Evolutionary conservation across 306 rosid species (phyloP).

Genomic region (Arachis hypogaea): DNA sequence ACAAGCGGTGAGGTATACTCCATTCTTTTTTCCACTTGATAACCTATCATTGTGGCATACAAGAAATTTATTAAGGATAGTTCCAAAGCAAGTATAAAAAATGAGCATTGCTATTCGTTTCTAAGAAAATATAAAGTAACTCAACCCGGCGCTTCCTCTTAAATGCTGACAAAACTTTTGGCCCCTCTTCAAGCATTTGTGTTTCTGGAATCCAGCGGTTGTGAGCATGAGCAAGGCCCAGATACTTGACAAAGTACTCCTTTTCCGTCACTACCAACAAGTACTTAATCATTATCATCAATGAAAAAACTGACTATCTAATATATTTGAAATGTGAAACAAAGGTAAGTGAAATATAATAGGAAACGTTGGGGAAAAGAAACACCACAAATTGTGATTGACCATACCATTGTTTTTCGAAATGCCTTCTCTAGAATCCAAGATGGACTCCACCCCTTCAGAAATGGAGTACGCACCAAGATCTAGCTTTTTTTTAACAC

Average conservation of each 20-base stretch:
- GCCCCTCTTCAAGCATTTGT: constrained; percentile 40
- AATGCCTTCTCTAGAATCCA: constrained; percentile 42
- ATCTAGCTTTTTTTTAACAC: constrained; percentile 42
- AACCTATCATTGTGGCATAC: constrained; percentile 29
- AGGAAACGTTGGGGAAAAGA: not conserved
- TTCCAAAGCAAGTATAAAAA: constrained; percentile 7
- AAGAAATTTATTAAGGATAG: constrained; percentile 1
- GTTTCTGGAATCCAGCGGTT: constrained; percentile 52
- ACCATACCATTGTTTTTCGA: constrained; percentile 36
- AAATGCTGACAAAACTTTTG: constrained; percentile 46
- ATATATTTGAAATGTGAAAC: constrained; percentile 21
- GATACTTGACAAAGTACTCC: constrained; percentile 50
- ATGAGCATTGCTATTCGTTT: not conserved
- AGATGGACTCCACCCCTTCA: constrained; percentile 42
- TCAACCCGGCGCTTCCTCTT: constrained; percentile 41
- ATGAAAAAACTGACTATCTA: constrained; percentile 6
- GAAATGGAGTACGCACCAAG: constrained; percentile 49
- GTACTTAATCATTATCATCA: constrained; percentile 23
- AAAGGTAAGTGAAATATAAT: constrained; percentile 13
- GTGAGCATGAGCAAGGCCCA: constrained; percentile 52
- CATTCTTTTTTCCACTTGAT: constrained; percentile 48
- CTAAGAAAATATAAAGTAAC: constrained; percentile 4
- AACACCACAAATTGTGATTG: not conserved
- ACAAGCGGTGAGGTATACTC: constrained; percentile 52
- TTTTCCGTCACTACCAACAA: constrained; percentile 41